Percentiles rank a stretch among this genome's conserved stretches.
These are phyloP conservation scores for Prototheca stagnorum DNA, from an alignment of 163 green algal species.

Conservation along the genomic window DNA sequence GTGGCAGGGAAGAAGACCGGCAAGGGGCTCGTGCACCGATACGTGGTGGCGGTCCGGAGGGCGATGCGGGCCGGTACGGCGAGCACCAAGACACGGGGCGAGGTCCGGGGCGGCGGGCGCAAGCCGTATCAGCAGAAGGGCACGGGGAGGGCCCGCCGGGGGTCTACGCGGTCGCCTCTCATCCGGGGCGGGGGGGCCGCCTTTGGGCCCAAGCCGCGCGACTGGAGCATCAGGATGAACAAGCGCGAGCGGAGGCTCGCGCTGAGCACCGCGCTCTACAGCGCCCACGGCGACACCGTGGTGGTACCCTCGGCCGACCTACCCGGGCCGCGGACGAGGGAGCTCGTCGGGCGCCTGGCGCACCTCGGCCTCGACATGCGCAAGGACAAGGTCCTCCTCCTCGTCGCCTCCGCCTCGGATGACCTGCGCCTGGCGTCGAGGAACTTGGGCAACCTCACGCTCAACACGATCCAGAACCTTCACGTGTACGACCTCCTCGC, in stretches of 20 bases:
- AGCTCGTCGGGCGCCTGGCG: constrained; percentile 44
- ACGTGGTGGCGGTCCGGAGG: constrained; percentile 65
- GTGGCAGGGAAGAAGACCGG: constrained; percentile 50
- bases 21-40: constrained; percentile 84
- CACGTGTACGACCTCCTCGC: constrained; percentile 81
- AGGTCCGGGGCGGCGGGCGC: constrained; percentile 89
- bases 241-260: constrained; percentile 92
- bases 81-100: constrained; percentile 75
- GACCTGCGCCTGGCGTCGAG: constrained; percentile 41
- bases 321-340: constrained; percentile 62
- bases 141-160: constrained; percentile 73
- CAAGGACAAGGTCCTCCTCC: constrained; percentile 58
- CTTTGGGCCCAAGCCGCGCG: constrained; percentile 87
- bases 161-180: constrained; percentile 67
- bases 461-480: constrained; percentile 44
- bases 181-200: constrained; percentile 73
- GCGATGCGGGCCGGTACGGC: constrained; percentile 76
- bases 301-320: constrained; percentile 61
- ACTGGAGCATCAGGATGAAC: constrained; percentile 98
- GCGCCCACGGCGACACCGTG: constrained; percentile 57
- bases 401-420: constrained; percentile 46
- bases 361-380: constrained; percentile 19
- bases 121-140: constrained; percentile 98
- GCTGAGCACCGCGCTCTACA: constrained; percentile 80
- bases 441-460: constrained; percentile 72